A percentile compares a stretch with the other conserved stretches of the same genome.
These are phyloP conservation scores for Larix sibirica DNA, from an alignment of 83 land plant species.

Conservation along the genomic window DNA sequence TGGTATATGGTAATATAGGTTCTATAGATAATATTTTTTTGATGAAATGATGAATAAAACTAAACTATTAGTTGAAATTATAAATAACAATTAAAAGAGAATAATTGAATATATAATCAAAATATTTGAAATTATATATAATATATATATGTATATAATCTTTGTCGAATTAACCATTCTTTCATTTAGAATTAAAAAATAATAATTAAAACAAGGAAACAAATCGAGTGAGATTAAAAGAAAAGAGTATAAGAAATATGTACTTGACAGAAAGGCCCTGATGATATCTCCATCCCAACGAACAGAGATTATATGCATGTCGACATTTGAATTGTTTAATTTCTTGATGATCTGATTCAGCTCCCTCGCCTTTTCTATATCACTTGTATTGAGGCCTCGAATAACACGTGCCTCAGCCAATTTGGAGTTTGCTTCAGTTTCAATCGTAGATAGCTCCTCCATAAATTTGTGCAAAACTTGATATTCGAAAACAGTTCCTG, in stretches of 20 bases:
- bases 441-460: slow-evolving; percentile 55
- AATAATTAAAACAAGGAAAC: too few species aligned
- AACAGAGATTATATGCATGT: slow-evolving; percentile 56
- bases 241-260: not conserved
- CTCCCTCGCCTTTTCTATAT: slow-evolving; percentile 63
- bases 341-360: slow-evolving; percentile 36
- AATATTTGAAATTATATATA: too few species aligned
- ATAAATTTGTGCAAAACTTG: slow-evolving; percentile 40
- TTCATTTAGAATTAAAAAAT: too few species aligned
- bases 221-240: not conserved
- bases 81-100: too few species aligned
- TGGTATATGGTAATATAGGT: too few species aligned
- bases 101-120: too few species aligned
- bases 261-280: slow-evolving; percentile 62
- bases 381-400: slow-evolving; percentile 56
- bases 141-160: too few species aligned
- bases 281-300: slow-evolving; percentile 65
- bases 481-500: slow-evolving; percentile 30
- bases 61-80: too few species aligned
- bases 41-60: too few species aligned
- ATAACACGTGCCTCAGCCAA: slow-evolving; percentile 63
- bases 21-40: too few species aligned
- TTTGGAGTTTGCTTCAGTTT: slow-evolving; percentile 53
- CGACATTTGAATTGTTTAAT: slow-evolving; percentile 33
- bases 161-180: too few species aligned